Evolutionary conservation across 2,329 filamentous ascomycete genomes (phyloP).

Genomic region (Diaporthe velutina): DNA sequence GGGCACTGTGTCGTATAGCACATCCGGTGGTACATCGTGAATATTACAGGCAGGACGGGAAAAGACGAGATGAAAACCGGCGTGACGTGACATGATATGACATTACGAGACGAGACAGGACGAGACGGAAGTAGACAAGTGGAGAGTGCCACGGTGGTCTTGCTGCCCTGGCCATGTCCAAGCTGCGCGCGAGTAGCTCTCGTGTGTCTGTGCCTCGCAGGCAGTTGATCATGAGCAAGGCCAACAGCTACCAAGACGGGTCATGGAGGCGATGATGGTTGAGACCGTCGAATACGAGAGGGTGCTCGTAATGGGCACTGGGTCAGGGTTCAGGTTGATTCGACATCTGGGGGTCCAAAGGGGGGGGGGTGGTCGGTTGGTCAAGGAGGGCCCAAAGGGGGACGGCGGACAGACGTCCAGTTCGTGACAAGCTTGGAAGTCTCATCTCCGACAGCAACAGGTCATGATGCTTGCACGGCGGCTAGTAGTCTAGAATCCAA

Average conservation of each 20-base stretch:
- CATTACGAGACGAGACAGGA: background rate
- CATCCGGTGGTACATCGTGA: background rate
- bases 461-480: background rate
- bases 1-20: background rate
- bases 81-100: background rate
- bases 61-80: background rate
- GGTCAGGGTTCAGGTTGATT: slow-evolving; percentile 15
- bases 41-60: background rate
- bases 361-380: background rate
- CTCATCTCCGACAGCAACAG: slow-evolving; percentile 19
- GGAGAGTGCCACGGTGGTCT: background rate
- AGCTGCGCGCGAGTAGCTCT: background rate
- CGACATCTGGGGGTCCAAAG: background rate
- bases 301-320: background rate
- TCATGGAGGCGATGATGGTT: background rate
- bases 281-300: background rate
- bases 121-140: background rate
- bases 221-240: background rate
- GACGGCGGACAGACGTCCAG: background rate
- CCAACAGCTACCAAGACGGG: background rate
- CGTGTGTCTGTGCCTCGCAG: background rate
- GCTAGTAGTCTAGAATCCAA: background rate
- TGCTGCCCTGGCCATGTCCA: background rate
- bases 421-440: background rate
- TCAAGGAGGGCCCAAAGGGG: background rate